phyloP scores from a whole-genome alignment of 148 eudicot species.

The Persicaria tinctoria region DNA sequence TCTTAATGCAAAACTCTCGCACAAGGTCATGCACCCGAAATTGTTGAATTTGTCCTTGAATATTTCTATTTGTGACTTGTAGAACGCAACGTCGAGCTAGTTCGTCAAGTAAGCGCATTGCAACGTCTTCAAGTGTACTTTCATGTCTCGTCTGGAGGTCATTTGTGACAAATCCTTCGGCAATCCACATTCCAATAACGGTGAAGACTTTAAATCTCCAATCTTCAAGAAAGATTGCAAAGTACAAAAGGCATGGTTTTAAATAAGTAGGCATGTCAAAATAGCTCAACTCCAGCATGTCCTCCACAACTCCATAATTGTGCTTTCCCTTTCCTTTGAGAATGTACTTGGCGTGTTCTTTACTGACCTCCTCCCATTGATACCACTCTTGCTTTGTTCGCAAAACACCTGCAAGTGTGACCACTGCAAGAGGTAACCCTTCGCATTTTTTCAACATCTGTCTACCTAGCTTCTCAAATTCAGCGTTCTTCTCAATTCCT shows the following conservation, averaged over 20 bases:
- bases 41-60: conserved; percentile 13
- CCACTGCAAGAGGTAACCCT: conserved; percentile 4
- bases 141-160: neutral
- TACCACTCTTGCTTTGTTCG: neutral
- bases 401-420: neutral
- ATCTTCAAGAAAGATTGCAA: conserved; percentile 3
- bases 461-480: neutral
- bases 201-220: neutral
- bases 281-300: conserved; percentile 9
- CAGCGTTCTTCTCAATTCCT: neutral
- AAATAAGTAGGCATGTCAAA: neutral
- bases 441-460: neutral
- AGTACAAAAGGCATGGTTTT: neutral
- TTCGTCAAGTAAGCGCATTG: neutral
- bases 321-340: neutral
- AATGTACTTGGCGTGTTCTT: neutral
- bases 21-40: conserved; percentile 22
- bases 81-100: conserved; percentile 21
- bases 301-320: neutral
- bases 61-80: conserved; percentile 20
- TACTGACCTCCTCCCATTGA: neutral
- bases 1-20: conserved; percentile 24
- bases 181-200: neutral
- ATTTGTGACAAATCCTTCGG: neutral
- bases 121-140: neutral